A percentile compares a stretch with the other conserved stretches of the same genome.
Conservation (phyloP, 2,329 filamentous ascomycete species). For the Nigrograna mackinnonii region DNA sequence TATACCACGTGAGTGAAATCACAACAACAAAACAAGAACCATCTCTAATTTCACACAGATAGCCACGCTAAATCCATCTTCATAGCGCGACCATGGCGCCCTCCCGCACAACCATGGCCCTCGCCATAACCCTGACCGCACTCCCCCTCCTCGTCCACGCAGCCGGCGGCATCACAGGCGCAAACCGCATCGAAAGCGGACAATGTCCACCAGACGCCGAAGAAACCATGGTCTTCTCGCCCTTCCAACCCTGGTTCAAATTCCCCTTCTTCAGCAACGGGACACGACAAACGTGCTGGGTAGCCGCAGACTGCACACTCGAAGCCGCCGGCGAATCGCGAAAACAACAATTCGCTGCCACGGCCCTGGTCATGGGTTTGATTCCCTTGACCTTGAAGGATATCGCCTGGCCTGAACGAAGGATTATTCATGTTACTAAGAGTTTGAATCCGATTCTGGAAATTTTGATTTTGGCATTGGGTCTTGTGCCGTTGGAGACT, state of each 20-base stretch:
- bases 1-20: no score
- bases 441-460: constrained; percentile 16
- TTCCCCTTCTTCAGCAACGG: constrained; percentile 7
- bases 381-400: constrained; percentile 36
- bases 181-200: constrained; percentile 8
- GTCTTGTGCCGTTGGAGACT: constrained; percentile 20
- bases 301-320: constrained; percentile 28
- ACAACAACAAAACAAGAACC: no score
- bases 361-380: constrained; percentile 36
- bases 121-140: constrained; percentile 1
- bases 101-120: background rate
- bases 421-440: constrained; percentile 22
- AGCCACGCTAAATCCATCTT: background rate
- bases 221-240: constrained; percentile 16
- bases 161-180: constrained; percentile 4
- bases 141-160: constrained; percentile 5
- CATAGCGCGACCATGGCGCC: background rate
- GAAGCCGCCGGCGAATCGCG: constrained; percentile 25
- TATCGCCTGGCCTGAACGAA: constrained; percentile 34
- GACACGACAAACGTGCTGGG: constrained; percentile 27
- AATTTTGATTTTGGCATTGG: constrained; percentile 25
- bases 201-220: constrained; percentile 8
- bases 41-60: no score
- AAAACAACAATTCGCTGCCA: constrained; percentile 37
- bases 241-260: constrained; percentile 21